Evolutionary conservation across 2,329 filamentous ascomycete genomes (phyloP).

Genomic region (Thelonectria blattea): DNA sequence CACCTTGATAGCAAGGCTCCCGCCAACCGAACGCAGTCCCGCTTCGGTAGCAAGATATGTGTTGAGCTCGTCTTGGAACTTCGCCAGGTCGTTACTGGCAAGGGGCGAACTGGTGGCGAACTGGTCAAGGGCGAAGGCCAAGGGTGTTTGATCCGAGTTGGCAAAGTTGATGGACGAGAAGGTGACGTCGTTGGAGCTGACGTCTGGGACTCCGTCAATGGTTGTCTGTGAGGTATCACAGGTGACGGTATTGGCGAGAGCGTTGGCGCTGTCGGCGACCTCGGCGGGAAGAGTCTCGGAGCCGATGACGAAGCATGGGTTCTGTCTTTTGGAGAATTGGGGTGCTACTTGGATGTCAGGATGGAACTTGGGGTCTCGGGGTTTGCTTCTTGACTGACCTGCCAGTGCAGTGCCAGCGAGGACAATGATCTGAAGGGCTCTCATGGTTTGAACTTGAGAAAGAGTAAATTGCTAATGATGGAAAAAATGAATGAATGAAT

Average conservation of each 20-base stretch:
- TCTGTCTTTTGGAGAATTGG: slow-evolving; percentile 37
- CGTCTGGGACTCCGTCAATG: slow-evolving; percentile 61
- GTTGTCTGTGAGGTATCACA: slow-evolving; percentile 56
- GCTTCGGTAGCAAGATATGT: slow-evolving; percentile 66
- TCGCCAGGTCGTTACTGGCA: slow-evolving; percentile 54
- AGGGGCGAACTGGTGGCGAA: slow-evolving; percentile 60
- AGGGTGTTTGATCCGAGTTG: slow-evolving; percentile 52
- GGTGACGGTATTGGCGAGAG: slow-evolving; percentile 53
- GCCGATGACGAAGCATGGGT: slow-evolving; percentile 62
- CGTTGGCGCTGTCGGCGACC: slow-evolving; percentile 49
- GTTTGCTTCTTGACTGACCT: slow-evolving; percentile 21
- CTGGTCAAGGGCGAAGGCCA: slow-evolving; percentile 59
- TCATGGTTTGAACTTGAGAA: slow-evolving; percentile 23
- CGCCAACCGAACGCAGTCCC: slow-evolving; percentile 60
- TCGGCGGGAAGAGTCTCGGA: slow-evolving; percentile 57
- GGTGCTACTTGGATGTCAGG: slow-evolving; percentile 15
- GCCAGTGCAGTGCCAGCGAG: slow-evolving; percentile 28
- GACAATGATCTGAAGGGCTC: slow-evolving; percentile 25
- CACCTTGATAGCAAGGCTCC: slow-evolving; percentile 62
- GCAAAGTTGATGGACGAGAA: slow-evolving; percentile 65
- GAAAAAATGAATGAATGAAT: slow-evolving; percentile 7
- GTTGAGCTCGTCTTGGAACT: slow-evolving; percentile 60
- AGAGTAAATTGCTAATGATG: background rate
- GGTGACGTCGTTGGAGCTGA: slow-evolving; percentile 54
- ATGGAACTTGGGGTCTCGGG: background rate